phyloP scores from a whole-genome alignment of 768 basidiomycete species.

The Tricholoma hemisulphureum region DNA sequence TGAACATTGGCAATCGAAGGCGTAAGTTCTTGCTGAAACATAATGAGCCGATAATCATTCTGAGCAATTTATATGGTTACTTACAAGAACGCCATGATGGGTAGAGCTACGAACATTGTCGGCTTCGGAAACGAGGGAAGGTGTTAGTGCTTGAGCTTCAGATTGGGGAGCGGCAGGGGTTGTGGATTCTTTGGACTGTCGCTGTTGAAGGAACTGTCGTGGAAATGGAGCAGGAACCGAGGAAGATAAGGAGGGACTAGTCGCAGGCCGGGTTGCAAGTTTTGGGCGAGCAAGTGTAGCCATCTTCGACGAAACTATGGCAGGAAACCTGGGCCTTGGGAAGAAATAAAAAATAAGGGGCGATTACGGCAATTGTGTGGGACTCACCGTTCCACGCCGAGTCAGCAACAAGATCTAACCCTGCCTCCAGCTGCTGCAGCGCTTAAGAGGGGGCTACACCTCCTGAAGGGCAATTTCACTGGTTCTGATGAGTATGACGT shows the following conservation, averaged over 20 bases:
- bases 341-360: neutral
- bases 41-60: slow-evolving; percentile 3
- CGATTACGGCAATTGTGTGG: neutral
- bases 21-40: slow-evolving; percentile 54
- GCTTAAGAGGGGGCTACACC: neutral
- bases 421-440: too few relatives aligned
- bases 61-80: neutral
- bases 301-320: slow-evolving; percentile 23
- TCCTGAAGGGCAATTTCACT: neutral
- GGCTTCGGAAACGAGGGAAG: slow-evolving; percentile 6
- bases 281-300: slow-evolving; percentile 41
- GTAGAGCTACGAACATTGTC: slow-evolving; percentile 3
- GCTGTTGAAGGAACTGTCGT: slow-evolving; percentile 26
- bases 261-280: slow-evolving; percentile 18
- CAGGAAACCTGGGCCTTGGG: neutral
- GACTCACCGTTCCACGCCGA: neutral
- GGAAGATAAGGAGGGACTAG: slow-evolving; percentile 25
- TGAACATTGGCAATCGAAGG: slow-evolving; percentile 75
- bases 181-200: slow-evolving; percentile 1
- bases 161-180: neutral
- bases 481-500: neutral
- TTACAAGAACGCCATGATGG: slow-evolving; percentile 14
- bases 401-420: neutral
- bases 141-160: slow-evolving; percentile 8
- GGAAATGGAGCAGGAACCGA: slow-evolving; percentile 43